These are phyloP conservation scores for Phytophthora europaea DNA, from an alignment of 352 stramenopile species.

Conservation along the genomic window DNA sequence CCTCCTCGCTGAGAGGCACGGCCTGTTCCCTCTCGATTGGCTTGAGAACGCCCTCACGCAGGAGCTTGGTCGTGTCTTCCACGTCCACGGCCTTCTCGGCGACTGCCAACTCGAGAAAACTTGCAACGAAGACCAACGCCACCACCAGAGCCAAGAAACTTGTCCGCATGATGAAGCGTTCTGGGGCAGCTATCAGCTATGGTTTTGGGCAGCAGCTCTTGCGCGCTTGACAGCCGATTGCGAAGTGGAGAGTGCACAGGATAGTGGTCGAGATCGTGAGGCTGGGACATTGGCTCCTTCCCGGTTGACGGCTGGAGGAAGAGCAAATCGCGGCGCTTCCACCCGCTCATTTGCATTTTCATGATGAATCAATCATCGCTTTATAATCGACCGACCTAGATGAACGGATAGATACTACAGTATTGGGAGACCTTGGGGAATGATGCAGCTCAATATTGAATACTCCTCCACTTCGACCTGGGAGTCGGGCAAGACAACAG, in stretches of 20 bases:
- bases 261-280: slow-evolving; percentile 19
- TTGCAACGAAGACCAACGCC: slow-evolving; percentile 4
- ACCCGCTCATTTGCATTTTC: background rate
- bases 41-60: slow-evolving; percentile 7
- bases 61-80: background rate
- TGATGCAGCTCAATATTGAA: no score
- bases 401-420: no score
- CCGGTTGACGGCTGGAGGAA: background rate
- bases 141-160: slow-evolving; percentile 6
- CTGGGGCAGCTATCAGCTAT: background rate
- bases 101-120: background rate
- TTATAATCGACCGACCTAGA: no score
- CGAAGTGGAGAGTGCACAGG: slow-evolving; percentile 14
- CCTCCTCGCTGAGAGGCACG: background rate
- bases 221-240: slow-evolving; percentile 7
- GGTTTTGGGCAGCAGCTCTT: background rate
- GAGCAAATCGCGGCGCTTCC: slow-evolving; percentile 7
- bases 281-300: slow-evolving; percentile 4
- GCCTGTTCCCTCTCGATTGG: background rate
- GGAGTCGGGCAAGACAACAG: background rate
- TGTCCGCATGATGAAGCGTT: slow-evolving; percentile 9
- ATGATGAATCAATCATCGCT: background rate
- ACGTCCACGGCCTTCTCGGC: slow-evolving; percentile 11
- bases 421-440: no score
- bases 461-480: no score